These are phyloP conservation scores for Phialophora verrucosa DNA, from an alignment of 2,329 filamentous ascomycete species.

Conservation along the genomic window DNA sequence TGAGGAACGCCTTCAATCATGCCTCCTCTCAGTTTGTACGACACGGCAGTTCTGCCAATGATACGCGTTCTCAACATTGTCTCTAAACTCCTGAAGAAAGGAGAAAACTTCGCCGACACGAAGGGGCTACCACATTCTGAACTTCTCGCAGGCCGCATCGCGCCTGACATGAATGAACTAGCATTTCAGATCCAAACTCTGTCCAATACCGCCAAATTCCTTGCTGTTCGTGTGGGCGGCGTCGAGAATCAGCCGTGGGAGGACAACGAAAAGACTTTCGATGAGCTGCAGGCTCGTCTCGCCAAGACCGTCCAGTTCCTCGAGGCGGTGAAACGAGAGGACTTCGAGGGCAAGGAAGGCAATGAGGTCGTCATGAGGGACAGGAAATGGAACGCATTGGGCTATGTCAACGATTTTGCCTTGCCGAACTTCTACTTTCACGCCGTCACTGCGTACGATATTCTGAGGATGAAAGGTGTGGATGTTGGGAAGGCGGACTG, in stretches of 20 bases:
- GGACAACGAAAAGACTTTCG: constrained; percentile 57
- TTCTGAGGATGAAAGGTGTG: constrained; percentile 67
- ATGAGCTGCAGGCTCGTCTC: constrained; percentile 56
- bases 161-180: constrained; percentile 58
- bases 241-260: constrained; percentile 44
- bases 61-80: constrained; percentile 53
- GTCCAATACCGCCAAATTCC: constrained; percentile 51
- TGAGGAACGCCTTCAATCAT: not conserved
- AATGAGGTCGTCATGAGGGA: constrained; percentile 50
- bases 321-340: constrained; percentile 50
- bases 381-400: constrained; percentile 49
- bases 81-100: constrained; percentile 53
- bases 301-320: constrained; percentile 55
- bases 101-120: constrained; percentile 48
- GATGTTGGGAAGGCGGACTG: constrained; percentile 67
- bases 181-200: constrained; percentile 56
- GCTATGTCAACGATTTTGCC: constrained; percentile 57
- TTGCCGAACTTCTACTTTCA: constrained; percentile 71
- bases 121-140: constrained; percentile 46
- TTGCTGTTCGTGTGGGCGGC: constrained; percentile 49
- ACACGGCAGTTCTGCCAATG: constrained; percentile 50
- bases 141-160: constrained; percentile 51
- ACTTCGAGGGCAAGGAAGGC: constrained; percentile 53
- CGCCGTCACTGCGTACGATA: constrained; percentile 62
- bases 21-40: constrained; percentile 39